Percentiles rank a stretch among this genome's conserved stretches.
phyloP scores from a whole-genome alignment of 2,329 filamentous ascomycete genomes.

The Trichoderma polysporum region DNA sequence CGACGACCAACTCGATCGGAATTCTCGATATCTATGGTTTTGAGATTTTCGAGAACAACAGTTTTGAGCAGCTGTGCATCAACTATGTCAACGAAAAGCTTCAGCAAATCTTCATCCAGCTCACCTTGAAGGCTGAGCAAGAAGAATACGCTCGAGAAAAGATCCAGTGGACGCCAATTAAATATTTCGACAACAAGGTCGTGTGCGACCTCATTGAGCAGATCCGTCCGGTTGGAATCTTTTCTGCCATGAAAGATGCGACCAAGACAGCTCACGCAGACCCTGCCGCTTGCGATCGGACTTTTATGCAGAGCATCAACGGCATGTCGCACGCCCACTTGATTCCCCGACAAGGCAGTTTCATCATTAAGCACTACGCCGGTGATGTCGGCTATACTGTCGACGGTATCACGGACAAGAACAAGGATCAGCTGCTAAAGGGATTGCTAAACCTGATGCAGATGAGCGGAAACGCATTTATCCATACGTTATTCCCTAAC shows the following conservation, averaged over 20 bases:
- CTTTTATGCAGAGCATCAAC: constrained; percentile 91
- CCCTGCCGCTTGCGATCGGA: constrained; percentile 88
- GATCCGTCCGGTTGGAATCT: constrained; percentile 83
- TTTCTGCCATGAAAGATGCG: constrained; percentile 94
- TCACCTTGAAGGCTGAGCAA: constrained; percentile 94
- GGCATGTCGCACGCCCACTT: constrained; percentile 90
- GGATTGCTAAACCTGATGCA: constrained; percentile 86
- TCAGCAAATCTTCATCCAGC: constrained; percentile 98
- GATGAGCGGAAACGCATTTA: constrained; percentile 78
- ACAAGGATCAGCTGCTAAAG: constrained; percentile 96
- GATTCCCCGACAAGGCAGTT: constrained; percentile 87
- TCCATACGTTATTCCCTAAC: constrained; percentile 86
- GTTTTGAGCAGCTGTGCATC: constrained; percentile 98
- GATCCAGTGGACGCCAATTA: constrained; percentile 98
- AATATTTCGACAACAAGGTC: constrained; percentile 99
- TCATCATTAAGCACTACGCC: constrained; percentile 98
- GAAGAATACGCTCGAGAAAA: constrained; percentile 95
- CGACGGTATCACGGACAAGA: constrained; percentile 98
- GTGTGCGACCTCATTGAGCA: constrained; percentile 97
- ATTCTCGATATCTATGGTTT: constrained; percentile 99
- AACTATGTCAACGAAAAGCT: constrained; percentile 99
- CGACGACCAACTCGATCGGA: constrained; percentile 81
- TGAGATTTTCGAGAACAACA: constrained; percentile 99
- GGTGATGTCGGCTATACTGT: constrained; percentile 94
- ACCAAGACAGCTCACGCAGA: constrained; percentile 98